Conservation (phyloP, 257 asterid genomes). For the Petunia axillaris region DNA sequence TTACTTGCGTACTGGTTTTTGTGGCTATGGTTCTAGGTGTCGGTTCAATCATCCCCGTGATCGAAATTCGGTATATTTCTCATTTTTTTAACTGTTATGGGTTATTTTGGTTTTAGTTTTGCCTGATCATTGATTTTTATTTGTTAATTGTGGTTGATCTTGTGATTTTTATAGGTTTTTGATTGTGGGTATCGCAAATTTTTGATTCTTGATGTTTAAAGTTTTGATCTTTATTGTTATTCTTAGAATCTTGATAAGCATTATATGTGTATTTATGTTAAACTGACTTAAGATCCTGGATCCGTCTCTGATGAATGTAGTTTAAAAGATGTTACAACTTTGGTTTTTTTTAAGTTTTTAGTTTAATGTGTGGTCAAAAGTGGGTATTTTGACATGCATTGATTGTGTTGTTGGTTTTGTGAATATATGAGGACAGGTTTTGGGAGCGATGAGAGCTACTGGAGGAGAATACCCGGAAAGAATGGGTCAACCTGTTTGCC, state of each 20-base stretch:
- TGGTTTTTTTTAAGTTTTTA: not conserved
- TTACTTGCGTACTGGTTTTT: conserved; percentile 88
- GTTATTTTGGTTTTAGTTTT: conserved; percentile 30
- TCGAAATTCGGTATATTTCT: conserved; percentile 51
- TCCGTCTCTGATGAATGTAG: not conserved
- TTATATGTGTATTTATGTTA: not conserved
- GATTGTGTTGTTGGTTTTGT: conserved; percentile 23
- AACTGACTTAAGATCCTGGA: not conserved
- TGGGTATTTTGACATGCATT: conserved; percentile 37
- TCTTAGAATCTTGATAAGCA: conserved; percentile 17
- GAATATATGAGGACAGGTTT: conserved; percentile 47
- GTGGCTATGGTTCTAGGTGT: conserved; percentile 90
- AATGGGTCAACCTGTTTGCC: conserved; percentile 76
- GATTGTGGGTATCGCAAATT: conserved; percentile 26
- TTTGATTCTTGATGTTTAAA: not conserved
- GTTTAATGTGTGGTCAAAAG: not conserved
- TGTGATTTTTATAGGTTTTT: conserved; percentile 22
- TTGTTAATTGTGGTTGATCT: conserved; percentile 32
- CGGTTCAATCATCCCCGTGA: conserved; percentile 97
- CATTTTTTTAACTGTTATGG: not conserved
- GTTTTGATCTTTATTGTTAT: conserved; percentile 5
- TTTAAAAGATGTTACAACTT: not conserved
- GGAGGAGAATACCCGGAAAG: conserved; percentile 85
- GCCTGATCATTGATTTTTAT: conserved; percentile 42
- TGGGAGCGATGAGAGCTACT: conserved; percentile 65